Evolutionary conservation across 225 moss, liverwort and hornwort species (phyloP), one percentile per base, ranked within the genome.

Genomic region (Anthoceros angustus): DNA sequence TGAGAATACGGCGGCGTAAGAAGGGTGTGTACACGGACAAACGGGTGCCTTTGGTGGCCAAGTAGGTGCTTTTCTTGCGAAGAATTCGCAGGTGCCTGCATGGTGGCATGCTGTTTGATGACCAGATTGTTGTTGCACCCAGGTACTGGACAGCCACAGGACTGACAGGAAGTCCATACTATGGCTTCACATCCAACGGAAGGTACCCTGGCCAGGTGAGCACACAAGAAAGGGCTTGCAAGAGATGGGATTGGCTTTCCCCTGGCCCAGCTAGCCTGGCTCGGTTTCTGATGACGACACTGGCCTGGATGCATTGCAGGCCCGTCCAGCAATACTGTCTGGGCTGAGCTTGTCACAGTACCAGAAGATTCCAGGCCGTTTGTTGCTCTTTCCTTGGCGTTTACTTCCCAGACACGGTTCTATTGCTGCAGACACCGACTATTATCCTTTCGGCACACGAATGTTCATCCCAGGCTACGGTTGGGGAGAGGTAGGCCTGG

Each of bases 401-500:
- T 81, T 98, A 49, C 70, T 98, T 69, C 92, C 98, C 24, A 76
- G 98, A 43, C 89, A 86, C 70, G 92, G 98, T 42, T 92, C 98
- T 63, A 98, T 92, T 68, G 98, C 98, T 12, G 98, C 98, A 45
- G 92, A 98, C 63, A 98, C 98, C 1, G 79, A 68, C 26, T 72
- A 82, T 75, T 98, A 98, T 70, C 92, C 98, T n/a, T 98, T 98
- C 69, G 92, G 98, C 76, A 98, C 98, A 66, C 89, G 91, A 75
- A 98, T 92, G 98, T 98, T 81, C 72, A 77, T 98, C 73, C 98
- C 98, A 69, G 98, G 98, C 65, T 98, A 98, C 71, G 98, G 98
- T 4, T 98, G 98, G 98, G 98, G 98, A 71, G 92, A 92, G 92
- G 95, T 77, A 71, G 77, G 77, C 72, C 2, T 20, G 15, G 25